Conservation (phyloP, 2,329 filamentous ascomycete species). For the Zymoseptoria ardabiliae region DNA sequence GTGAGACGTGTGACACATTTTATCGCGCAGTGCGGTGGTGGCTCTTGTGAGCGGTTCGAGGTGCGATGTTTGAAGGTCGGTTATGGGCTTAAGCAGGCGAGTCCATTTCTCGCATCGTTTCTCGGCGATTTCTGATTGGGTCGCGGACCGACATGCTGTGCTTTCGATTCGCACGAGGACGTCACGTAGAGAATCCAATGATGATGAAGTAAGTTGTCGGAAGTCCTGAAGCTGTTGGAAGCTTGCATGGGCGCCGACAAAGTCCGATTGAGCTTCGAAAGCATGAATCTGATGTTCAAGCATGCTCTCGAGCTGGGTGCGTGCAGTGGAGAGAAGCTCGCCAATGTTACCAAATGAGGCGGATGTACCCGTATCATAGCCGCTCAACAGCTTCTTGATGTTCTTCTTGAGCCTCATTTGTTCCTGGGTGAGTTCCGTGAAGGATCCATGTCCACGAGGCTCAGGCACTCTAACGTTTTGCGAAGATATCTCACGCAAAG, state of each 20-base stretch:
- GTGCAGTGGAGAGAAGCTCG: background rate
- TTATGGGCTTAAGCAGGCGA: constrained; percentile 2
- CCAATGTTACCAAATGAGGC: background rate
- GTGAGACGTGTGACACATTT: constrained; percentile 98
- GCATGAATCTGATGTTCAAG: constrained; percentile 68
- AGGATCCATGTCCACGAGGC: background rate
- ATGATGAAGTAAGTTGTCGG: constrained; percentile 3
- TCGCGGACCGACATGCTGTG: constrained; percentile 4
- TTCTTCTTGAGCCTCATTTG: background rate
- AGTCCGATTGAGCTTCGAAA: constrained; percentile 72
- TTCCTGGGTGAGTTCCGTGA: background rate
- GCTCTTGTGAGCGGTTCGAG: constrained; percentile 7
- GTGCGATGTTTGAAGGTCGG: constrained; percentile 2
- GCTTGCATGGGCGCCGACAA: constrained; percentile 70
- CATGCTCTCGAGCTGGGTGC: constrained; percentile 35
- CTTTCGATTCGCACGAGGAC: constrained; percentile 9
- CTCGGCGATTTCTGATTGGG: constrained; percentile 5
- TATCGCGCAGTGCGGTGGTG: constrained; percentile 53
- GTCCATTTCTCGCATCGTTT: constrained; percentile 10
- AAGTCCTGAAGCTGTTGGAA: constrained; percentile 15
- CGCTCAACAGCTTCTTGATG: background rate
- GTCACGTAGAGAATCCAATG: constrained; percentile 4
- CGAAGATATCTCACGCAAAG: constrained; percentile 7
- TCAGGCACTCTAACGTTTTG: background rate
- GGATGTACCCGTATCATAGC: background rate